Evolutionary conservation across 495 filamentous ascomycete species (phyloP).

Genomic region (Xylaria scruposa): DNA sequence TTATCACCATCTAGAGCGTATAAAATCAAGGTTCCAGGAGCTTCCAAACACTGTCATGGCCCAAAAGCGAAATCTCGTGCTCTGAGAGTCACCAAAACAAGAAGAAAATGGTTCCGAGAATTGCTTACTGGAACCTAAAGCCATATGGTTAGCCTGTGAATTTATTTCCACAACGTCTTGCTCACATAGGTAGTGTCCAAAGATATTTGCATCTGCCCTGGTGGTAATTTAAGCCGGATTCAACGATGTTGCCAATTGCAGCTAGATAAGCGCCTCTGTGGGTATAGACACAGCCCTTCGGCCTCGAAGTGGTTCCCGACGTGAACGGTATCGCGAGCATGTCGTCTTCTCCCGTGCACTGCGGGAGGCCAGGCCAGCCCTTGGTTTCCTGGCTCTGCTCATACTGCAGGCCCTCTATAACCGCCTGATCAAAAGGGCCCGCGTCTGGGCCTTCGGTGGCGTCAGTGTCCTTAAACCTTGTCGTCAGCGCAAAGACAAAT

Average conservation of each 20-base stretch:
- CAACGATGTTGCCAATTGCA: conserved; percentile 82
- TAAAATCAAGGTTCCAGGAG: too few species aligned
- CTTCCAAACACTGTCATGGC: too few species aligned
- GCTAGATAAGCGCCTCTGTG: conserved; percentile 88
- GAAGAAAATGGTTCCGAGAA: too few species aligned
- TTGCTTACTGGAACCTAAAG: conserved; percentile 79
- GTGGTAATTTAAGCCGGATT: conserved; percentile 79
- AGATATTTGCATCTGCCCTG: conserved; percentile 77
- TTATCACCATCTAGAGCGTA: too few species aligned
- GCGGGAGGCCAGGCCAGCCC: conserved; percentile 81
- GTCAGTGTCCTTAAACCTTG: conserved; percentile 72
- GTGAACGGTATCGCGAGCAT: conserved; percentile 85
- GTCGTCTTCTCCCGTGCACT: conserved; percentile 75
- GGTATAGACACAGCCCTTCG: conserved; percentile 94
- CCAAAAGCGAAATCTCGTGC: too few species aligned
- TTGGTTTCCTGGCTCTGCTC: conserved; percentile 66
- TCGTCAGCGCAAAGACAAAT: conserved; percentile 8
- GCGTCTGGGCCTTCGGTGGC: conserved; percentile 72
- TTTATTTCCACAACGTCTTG: neutral
- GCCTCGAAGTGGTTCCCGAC: conserved; percentile 87
- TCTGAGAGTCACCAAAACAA: too few species aligned
- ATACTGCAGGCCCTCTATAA: conserved; percentile 77
- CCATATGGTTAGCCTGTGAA: conserved; percentile 26
- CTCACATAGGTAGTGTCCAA: conserved; percentile 87
- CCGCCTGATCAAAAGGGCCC: conserved; percentile 83